Evolutionary conservation across 352 stramenopile species (phyloP).

Genomic region (Achlya hypogyna): DNA sequence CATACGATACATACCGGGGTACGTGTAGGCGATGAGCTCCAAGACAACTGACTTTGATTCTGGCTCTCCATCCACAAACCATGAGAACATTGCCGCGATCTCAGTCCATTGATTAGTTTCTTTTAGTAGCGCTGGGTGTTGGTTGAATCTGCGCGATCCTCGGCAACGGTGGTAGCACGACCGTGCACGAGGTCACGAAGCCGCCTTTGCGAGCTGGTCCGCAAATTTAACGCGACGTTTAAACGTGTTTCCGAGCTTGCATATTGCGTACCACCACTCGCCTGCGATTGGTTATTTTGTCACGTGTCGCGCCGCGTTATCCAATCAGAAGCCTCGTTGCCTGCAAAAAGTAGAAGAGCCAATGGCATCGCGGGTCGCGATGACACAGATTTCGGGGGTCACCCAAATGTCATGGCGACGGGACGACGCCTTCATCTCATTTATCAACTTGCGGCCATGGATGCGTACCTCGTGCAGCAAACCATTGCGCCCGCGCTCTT

Average conservation of each 20-base stretch:
- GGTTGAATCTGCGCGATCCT: no score
- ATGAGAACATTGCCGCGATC: no score
- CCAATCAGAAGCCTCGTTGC: neutral
- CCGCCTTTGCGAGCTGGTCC: neutral
- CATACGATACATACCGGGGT: no score
- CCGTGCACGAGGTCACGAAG: no score
- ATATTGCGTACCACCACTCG: neutral
- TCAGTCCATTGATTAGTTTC: no score
- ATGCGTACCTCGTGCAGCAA: neutral
- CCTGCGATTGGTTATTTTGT: neutral
- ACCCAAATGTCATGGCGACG: neutral
- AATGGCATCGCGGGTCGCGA: neutral
- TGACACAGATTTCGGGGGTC: neutral
- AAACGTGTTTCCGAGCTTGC: neutral
- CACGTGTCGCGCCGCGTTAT: neutral
- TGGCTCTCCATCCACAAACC: no score
- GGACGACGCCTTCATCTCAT: neutral
- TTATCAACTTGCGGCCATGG: neutral
- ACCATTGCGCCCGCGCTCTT: slow-evolving; percentile 1
- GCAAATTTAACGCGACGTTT: neutral
- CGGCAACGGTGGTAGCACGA: no score
- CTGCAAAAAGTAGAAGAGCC: neutral
- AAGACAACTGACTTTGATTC: no score
- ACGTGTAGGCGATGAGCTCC: no score
- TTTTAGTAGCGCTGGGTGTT: no score